Percentiles rank a stretch among this genome's conserved stretches.
phyloP scores from a whole-genome alignment of 208 protist species.

The Zelonia costaricensis region DNA sequence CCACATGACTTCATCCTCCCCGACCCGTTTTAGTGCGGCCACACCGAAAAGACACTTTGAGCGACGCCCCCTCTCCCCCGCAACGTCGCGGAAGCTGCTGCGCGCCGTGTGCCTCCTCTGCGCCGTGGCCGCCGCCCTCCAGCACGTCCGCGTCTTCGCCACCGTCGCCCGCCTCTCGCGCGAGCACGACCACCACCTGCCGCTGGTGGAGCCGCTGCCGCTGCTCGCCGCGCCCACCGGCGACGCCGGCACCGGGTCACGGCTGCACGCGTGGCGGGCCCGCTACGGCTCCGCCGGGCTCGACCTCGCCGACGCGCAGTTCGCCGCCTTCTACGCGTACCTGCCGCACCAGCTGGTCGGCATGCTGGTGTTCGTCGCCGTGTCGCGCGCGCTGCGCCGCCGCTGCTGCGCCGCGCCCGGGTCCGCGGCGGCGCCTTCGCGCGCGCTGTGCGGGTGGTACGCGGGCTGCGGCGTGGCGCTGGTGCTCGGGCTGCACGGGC shows the following conservation, averaged over 20 bases:
- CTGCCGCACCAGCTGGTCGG: neutral
- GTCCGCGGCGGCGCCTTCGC: neutral
- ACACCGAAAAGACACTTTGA: neutral
- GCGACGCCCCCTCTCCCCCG: too few relatives aligned
- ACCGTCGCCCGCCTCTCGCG: neutral
- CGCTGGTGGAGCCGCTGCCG: neutral
- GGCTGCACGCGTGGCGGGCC: neutral
- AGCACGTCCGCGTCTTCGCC: neutral
- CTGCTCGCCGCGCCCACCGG: neutral
- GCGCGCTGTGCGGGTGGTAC: neutral
- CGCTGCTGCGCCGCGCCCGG: too few relatives aligned
- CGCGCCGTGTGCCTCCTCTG: neutral
- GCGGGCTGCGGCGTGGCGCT: neutral
- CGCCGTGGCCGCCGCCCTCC: too few relatives aligned
- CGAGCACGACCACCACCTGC: neutral
- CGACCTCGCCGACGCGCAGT: neutral
- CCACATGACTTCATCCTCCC: too few relatives aligned
- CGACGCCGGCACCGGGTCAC: neutral
- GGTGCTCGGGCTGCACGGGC: neutral
- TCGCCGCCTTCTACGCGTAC: neutral
- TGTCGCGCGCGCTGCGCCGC: neutral
- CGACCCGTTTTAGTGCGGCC: neutral
- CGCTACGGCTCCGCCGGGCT: neutral
- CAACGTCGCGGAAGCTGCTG: neutral
- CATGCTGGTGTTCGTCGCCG: neutral